These are phyloP conservation scores for Oryza coarctata DNA, from an alignment of 176 grass and related monocot genomes.

Conservation along the genomic window DNA sequence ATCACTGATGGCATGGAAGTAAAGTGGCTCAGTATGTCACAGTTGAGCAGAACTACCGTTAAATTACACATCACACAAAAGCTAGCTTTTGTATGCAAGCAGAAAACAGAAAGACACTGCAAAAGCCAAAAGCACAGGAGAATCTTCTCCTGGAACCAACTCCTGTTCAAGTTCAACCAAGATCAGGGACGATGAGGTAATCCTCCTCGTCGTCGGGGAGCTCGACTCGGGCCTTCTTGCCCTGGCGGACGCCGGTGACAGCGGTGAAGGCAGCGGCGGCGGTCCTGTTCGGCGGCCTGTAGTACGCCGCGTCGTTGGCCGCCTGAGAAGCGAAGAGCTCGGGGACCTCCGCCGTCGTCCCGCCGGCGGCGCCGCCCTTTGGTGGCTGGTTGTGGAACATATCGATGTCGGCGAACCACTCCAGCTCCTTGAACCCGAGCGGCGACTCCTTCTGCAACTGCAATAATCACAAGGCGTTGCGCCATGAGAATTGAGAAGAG, in stretches of 20 bases:
- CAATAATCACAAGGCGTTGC: neutral
- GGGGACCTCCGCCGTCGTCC: constrained; percentile 59
- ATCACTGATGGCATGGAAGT: neutral
- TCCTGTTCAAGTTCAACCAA: constrained; percentile 40
- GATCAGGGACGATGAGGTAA: constrained; percentile 86
- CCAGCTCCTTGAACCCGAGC: constrained; percentile 69
- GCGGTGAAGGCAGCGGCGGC: neutral
- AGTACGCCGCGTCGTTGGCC: constrained; percentile 31
- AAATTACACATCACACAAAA: neutral
- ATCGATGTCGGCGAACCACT: constrained; percentile 84
- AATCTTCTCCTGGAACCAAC: neutral
- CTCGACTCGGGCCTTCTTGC: constrained; percentile 77
- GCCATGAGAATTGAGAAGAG: constrained; percentile 6
- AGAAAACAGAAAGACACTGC: constrained; percentile 6
- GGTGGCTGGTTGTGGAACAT: constrained; percentile 54
- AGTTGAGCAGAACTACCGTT: constrained; percentile 10
- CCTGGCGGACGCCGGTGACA: constrained; percentile 38
- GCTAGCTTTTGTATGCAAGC: constrained; percentile 25
- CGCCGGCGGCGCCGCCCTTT: constrained; percentile 38
- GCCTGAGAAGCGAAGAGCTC: constrained; percentile 55
- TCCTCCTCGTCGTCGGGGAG: constrained; percentile 76
- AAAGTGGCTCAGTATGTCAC: constrained; percentile 7
- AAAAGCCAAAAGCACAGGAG: constrained; percentile 22
- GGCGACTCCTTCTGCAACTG: constrained; percentile 63
- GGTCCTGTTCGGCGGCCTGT: constrained; percentile 42